These are phyloP conservation scores for Skeletonema menzelii DNA, from an alignment of 108 stramenopile species.

Conservation along the genomic window DNA sequence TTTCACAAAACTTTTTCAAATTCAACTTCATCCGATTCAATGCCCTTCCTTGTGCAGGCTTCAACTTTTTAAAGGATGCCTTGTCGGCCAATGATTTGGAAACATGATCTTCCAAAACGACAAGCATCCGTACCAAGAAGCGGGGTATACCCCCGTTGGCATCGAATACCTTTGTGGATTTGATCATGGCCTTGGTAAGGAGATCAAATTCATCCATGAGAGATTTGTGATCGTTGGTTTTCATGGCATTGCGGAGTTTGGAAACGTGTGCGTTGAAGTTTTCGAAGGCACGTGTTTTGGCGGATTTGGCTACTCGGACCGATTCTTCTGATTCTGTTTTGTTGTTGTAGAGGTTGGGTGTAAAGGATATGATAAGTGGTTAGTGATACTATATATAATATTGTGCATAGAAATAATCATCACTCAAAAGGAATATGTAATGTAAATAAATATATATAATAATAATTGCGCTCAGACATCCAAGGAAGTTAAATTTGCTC, in stretches of 20 bases:
- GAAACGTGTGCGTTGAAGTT: constrained; percentile 73
- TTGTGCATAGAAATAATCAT: neutral
- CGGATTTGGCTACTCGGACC: constrained; percentile 94
- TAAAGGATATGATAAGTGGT: neutral
- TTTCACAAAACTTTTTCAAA: constrained; percentile 92
- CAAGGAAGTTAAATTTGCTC: constrained; percentile 37
- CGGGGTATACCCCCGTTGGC: constrained; percentile 80
- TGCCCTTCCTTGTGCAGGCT: constrained; percentile 87
- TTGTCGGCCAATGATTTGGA: constrained; percentile 83
- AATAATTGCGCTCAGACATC: constrained; percentile 41
- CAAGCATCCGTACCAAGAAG: constrained; percentile 79
- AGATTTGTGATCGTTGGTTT: constrained; percentile 66
- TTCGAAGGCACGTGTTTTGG: constrained; percentile 90
- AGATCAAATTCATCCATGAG: constrained; percentile 87
- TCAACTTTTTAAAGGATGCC: constrained; percentile 91
- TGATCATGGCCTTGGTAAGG: constrained; percentile 87
- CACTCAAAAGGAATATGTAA: neutral
- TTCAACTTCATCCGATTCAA: constrained; percentile 95
- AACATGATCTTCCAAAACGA: constrained; percentile 91
- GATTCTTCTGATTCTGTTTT: constrained; percentile 81
- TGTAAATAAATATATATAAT: constrained; percentile 8
- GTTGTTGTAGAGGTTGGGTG: neutral
- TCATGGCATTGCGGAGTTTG: constrained; percentile 85
- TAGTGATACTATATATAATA: no score
- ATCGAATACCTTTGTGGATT: constrained; percentile 64